A percentile compares a stretch with the other conserved stretches of the same genome.
phyloP scores from a whole-genome alignment of 2,329 filamentous ascomycete genomes.

The Domatiomyces globalis region DNA sequence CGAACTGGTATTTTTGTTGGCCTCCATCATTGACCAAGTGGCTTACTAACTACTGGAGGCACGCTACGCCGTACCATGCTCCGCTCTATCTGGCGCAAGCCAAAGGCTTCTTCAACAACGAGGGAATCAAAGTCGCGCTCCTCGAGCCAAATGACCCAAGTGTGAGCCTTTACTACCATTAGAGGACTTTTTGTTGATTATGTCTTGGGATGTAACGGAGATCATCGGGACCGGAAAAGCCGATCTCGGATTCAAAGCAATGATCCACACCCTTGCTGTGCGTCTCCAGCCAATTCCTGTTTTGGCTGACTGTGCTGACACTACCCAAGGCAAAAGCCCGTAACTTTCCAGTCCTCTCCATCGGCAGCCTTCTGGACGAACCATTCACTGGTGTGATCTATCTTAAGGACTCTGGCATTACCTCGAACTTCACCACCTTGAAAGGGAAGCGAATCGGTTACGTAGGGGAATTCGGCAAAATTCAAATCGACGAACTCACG shows the following conservation, averaged over 20 bases:
- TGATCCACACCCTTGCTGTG: slow-evolving; percentile 68
- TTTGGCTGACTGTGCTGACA: background rate
- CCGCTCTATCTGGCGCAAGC: slow-evolving; percentile 64
- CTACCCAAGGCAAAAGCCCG: slow-evolving; percentile 53
- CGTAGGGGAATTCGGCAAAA: slow-evolving; percentile 68
- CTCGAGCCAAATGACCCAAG: slow-evolving; percentile 68
- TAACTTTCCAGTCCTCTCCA: slow-evolving; percentile 56
- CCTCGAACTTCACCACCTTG: slow-evolving; percentile 57
- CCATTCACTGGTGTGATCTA: slow-evolving; percentile 70
- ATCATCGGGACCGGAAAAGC: slow-evolving; percentile 65
- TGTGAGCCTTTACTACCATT: slow-evolving; percentile 2
- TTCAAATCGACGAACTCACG: slow-evolving; percentile 69
- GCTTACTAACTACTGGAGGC: slow-evolving; percentile 37
- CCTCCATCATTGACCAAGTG: slow-evolving; percentile 7
- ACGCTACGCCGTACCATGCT: slow-evolving; percentile 68
- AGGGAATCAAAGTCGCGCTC: slow-evolving; percentile 63
- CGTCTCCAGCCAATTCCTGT: slow-evolving; percentile 14
- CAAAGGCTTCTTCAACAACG: slow-evolving; percentile 59
- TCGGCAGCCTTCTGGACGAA: slow-evolving; percentile 63
- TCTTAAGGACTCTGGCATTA: slow-evolving; percentile 60
- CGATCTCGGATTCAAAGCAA: slow-evolving; percentile 68
- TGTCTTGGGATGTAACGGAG: slow-evolving; percentile 52
- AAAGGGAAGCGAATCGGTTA: slow-evolving; percentile 67
- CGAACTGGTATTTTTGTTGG: slow-evolving; percentile 53
- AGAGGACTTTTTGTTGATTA: background rate